Base-by-base conservation (phyloP, 129 eudicot species). In the Escallonia herrerae region DNA sequence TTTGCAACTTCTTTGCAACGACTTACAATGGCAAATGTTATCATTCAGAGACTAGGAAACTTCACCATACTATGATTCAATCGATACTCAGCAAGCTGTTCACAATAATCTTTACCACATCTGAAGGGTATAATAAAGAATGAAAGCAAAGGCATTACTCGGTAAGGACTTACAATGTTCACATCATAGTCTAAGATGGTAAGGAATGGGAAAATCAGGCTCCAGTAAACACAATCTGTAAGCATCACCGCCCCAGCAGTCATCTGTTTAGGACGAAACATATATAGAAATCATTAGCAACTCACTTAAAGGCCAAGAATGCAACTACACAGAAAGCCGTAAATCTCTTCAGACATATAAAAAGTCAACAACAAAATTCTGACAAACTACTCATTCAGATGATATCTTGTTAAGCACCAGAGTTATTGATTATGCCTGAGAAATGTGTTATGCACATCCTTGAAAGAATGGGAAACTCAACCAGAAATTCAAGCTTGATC, bases 211-310 rank as follows among this genome's bases (percentile, higher is more conserved):
- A 81, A 84, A 64, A 87, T 87, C 55, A 87, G 66, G 49, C 58
- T 44, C 97, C 97, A 90, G 74, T 86, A 90, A 73, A 90, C 77
- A 72, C 40, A 45, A 76, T 87, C 95, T 8, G 97, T 90, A 53
- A 90, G 74, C 81, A 89, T 71, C 62, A 82, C 97, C 10, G 95
- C 90, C 46, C 97, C 95, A 60, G 93, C 95, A 58, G 87, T 75
- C 79, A 82, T 82, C 97, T 90, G 82, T 54, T 65, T 22, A 66
- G 63, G 71, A 55, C 13, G 58, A 80, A 77, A 73, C 22, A 54
- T 65, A 41, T 38, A 33, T 46, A 45, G 12, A 40, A 37, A 64
- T 8, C 15, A 63, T 33, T 47, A 68, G 15, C 39, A 58, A 58
- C 63, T 57, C 10, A 49, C n/a, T 4, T 45, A 47, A 37, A 6